Evolutionary conservation across 805 yeast genomes (phyloP).

Genomic region (Ogataea populi-albae): DNA sequence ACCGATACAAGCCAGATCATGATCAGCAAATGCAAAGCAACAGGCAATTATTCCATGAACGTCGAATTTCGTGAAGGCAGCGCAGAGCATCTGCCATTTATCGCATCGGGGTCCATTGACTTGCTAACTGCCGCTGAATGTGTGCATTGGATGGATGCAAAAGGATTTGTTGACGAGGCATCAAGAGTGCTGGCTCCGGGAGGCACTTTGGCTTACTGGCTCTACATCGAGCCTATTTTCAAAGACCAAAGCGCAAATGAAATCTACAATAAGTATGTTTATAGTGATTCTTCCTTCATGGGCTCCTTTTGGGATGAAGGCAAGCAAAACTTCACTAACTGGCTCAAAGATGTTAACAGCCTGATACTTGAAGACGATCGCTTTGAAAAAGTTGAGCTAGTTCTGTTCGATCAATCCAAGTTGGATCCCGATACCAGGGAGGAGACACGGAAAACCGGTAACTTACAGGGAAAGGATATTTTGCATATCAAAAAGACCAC

Average conservation of each 20-base stretch:
- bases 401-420: constrained; percentile 13
- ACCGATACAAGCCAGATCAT: constrained; percentile 58
- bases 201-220: constrained; percentile 77
- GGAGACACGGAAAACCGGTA: constrained; percentile 3
- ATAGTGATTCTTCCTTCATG: constrained; percentile 45
- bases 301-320: constrained; percentile 52
- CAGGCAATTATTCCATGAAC: constrained; percentile 2
- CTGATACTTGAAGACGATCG: constrained; percentile 20
- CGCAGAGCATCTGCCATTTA: constrained; percentile 28
- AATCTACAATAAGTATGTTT: constrained; percentile 48
- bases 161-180: constrained; percentile 34
- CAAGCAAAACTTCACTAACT: constrained; percentile 35
- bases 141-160: constrained; percentile 72
- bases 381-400: constrained; percentile 29
- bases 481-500: constrained; percentile 18
- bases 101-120: constrained; percentile 42
- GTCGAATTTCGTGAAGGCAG: constrained; percentile 22
- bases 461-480: constrained; percentile 8
- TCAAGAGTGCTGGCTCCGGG: constrained; percentile 46
- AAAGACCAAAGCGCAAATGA: constrained; percentile 50
- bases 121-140: constrained; percentile 75
- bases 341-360: constrained; percentile 23
- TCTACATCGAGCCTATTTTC: constrained; percentile 65
- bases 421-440: constrained; percentile 1
- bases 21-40: constrained; percentile 44